Evolutionary conservation across 2,329 filamentous ascomycete genomes (phyloP), one percentile per base, ranked within the genome.

Genomic region (Colletotrichum brevisporum): DNA sequence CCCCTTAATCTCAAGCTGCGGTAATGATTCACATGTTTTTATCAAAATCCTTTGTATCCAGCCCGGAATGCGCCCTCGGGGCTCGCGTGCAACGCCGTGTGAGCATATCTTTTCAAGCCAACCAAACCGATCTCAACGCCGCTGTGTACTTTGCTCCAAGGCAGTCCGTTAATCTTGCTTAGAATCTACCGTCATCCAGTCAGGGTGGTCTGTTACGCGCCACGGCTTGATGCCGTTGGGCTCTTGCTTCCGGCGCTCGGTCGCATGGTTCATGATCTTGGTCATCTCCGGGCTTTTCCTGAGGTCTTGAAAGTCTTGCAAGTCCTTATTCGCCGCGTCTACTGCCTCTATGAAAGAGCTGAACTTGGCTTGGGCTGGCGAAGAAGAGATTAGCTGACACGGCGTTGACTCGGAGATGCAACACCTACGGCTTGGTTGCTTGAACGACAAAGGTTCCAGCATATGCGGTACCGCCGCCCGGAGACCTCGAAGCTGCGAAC

Each of bases 201-300:
- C 83, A 2, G 89, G 88, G 64, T 91, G 83, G 43, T 91, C 87
- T 63, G 82, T 84, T 21, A 88, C 83, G 55, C 82, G 83, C 89
- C 89, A 91, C 2, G 85, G 84, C 72, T 84, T 86, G 71, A 91
- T 90, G 4, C 84, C 86, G 58, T 83, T 82, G 0, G 87, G 85
- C 51, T 89, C 86, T 47, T 85, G 83, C 61, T 84, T 80, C 18
- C 84, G 84, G 73, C 89, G 90, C 73, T 85, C 83, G 48, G 78
- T 81, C 2, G 85, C 87, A 65, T 86, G 83, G 12, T 85, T 82
- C 62, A 91, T 80, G 12, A 89, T 80, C 60, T 83, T 83, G 52
- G 80, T 82, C 69, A 79, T 86, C 52, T 83, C 80, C 5, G 85
- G 83, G 71, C 81, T 81, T 12, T 77, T 82, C 75, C 86, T 83